phyloP scores from a whole-genome alignment of 768 basidiomycete species.

The Omphalotus guepiniiformis region DNA sequence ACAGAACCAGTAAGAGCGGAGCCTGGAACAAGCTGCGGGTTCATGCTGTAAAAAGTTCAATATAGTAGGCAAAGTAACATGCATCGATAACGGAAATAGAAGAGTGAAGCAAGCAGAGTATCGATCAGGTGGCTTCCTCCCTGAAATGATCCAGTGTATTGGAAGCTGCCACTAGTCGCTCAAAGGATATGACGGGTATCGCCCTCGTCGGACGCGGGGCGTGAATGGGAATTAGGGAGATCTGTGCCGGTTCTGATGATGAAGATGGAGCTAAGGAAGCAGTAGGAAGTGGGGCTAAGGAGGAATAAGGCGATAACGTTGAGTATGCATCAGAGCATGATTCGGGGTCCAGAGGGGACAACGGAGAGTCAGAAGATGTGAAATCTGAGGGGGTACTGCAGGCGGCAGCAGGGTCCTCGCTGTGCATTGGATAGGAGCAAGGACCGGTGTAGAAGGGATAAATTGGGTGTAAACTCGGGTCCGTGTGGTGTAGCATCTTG shows the following conservation, averaged over 20 bases:
- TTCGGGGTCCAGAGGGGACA: constrained; percentile 8
- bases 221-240: background rate
- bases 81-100: background rate
- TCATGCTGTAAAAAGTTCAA: too few species aligned
- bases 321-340: constrained; percentile 2
- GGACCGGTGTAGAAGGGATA: background rate
- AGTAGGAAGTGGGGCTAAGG: background rate
- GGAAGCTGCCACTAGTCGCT: background rate
- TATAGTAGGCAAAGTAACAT: too few species aligned
- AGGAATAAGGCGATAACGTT: background rate
- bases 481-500: background rate
- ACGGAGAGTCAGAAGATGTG: constrained; percentile 7
- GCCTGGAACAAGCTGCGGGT: too few species aligned
- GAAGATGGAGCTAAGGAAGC: background rate
- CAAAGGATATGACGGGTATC: constrained; percentile 1
- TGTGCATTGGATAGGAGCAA: background rate
- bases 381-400: constrained; percentile 9
- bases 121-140: background rate
- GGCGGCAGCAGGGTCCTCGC: background rate
- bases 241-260: background rate
- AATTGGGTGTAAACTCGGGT: constrained; percentile 1
- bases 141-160: too few species aligned
- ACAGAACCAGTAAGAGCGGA: too few species aligned
- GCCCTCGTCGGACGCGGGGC: constrained; percentile 5
- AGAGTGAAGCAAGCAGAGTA: background rate